A percentile compares a stretch with the other conserved stretches of the same genome.
phyloP scores from a whole-genome alignment of 2,329 filamentous ascomycete species.

The Zymoseptoria tritici region DNA sequence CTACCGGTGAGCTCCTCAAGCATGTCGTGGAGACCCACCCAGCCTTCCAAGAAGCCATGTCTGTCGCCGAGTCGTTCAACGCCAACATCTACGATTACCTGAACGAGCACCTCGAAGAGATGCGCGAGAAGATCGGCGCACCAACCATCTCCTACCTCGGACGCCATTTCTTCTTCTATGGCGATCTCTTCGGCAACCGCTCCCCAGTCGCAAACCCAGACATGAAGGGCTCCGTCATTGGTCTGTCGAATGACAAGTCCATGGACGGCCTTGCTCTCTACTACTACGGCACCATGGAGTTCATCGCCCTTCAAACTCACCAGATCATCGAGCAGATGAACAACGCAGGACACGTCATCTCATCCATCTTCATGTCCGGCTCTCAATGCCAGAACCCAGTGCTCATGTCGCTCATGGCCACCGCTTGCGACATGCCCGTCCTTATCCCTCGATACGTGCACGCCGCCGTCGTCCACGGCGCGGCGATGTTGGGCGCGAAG shows the following conservation, averaged over 20 bases:
- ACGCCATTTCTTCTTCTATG: conserved; percentile 97
- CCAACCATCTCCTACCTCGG: conserved; percentile 78
- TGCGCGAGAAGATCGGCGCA: conserved; percentile 61
- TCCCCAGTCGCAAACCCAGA: conserved; percentile 85
- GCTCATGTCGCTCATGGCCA: conserved; percentile 84
- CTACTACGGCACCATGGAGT: conserved; percentile 96
- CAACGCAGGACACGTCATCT: conserved; percentile 74
- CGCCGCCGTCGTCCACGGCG: conserved; percentile 93
- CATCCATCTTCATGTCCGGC: conserved; percentile 96
- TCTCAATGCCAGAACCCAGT: conserved; percentile 95
- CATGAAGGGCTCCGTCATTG: conserved; percentile 87
- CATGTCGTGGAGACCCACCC: conserved; percentile 94
- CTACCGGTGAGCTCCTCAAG: conserved; percentile 87
- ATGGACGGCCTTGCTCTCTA: conserved; percentile 80
- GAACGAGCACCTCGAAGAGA: conserved; percentile 74
- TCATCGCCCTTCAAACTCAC: conserved; percentile 92
- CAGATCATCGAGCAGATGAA: conserved; percentile 97
- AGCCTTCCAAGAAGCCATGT: conserved; percentile 72
- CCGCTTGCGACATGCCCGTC: conserved; percentile 85
- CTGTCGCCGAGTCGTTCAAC: conserved; percentile 71
- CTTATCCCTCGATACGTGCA: conserved; percentile 90
- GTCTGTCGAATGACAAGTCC: conserved; percentile 77
- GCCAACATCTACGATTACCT: conserved; percentile 93
- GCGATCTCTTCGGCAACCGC: conserved; percentile 93
- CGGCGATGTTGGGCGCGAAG: conserved; percentile 95